Conservation (phyloP, 106 monocot species). For the Allium fistulosum region DNA sequence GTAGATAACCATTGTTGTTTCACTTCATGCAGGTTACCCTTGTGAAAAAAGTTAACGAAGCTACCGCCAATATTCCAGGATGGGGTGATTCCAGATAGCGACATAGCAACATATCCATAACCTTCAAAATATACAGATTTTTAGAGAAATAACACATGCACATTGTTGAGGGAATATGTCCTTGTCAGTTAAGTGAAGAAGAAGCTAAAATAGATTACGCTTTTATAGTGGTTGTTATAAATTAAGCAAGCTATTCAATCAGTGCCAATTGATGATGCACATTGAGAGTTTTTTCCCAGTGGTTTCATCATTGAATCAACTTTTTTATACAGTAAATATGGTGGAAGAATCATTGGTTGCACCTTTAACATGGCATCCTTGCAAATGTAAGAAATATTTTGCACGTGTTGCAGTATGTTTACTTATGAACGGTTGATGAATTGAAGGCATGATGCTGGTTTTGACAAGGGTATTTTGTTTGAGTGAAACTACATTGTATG, state of each 20-base stretch:
- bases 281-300: not conserved
- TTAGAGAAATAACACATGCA: not conserved
- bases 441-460: too few relatives aligned
- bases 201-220: not conserved
- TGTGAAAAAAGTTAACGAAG: conserved; percentile 41
- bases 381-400: too few relatives aligned
- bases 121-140: not conserved
- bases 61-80: conserved; percentile 41
- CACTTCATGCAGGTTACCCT: conserved; percentile 32
- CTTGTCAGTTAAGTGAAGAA: not conserved
- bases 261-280: not conserved
- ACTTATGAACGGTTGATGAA: too few relatives aligned
- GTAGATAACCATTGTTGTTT: not conserved
- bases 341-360: too few relatives aligned
- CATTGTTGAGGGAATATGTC: not conserved
- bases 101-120: not conserved
- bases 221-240: not conserved
- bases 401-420: too few relatives aligned
- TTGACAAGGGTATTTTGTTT: too few relatives aligned
- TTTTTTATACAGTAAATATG: not conserved
- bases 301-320: not conserved
- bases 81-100: conserved; percentile 21
- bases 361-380: too few relatives aligned
- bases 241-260: not conserved
- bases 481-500: too few relatives aligned